Evolutionary conservation across 257 asterid species (phyloP).

Genomic region (Mitragyna speciosa): DNA sequence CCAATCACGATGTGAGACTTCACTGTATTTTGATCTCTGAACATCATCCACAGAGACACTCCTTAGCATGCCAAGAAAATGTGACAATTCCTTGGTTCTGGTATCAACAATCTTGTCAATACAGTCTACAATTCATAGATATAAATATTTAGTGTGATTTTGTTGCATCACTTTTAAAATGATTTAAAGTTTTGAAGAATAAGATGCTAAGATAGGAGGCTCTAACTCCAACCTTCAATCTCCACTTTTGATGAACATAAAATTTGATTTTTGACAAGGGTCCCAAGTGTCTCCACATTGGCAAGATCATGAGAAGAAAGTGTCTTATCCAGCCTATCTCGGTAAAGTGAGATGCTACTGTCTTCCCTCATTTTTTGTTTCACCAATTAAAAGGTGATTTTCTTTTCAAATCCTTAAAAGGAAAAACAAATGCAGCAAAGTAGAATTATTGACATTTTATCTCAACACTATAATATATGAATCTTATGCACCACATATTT

Average conservation of each 20-base stretch:
- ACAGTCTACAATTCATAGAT: conserved; percentile 42
- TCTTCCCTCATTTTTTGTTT: conserved; percentile 46
- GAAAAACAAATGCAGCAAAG: background rate
- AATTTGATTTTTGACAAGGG: conserved; percentile 62
- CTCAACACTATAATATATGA: background rate
- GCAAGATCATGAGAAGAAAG: conserved; percentile 49
- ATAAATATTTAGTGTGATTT: background rate
- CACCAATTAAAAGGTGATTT: conserved; percentile 24
- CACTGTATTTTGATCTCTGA: conserved; percentile 42
- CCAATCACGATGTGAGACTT: conserved; percentile 54
- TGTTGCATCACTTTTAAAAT: background rate
- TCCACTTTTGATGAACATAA: conserved; percentile 36
- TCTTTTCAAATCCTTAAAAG: conserved; percentile 7
- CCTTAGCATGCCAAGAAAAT: conserved; percentile 71
- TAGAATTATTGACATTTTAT: background rate
- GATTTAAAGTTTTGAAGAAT: background rate
- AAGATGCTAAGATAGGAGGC: background rate
- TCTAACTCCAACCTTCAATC: conserved; percentile 32
- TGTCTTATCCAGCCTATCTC: conserved; percentile 60
- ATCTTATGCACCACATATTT: background rate
- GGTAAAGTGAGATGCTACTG: conserved; percentile 50
- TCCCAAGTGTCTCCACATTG: conserved; percentile 42
- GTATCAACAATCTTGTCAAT: conserved; percentile 45
- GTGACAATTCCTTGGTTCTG: conserved; percentile 66
- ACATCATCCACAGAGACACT: conserved; percentile 54